Base-by-base conservation (phyloP, 257 asterid species). In the Eustoma russellianum region DNA sequence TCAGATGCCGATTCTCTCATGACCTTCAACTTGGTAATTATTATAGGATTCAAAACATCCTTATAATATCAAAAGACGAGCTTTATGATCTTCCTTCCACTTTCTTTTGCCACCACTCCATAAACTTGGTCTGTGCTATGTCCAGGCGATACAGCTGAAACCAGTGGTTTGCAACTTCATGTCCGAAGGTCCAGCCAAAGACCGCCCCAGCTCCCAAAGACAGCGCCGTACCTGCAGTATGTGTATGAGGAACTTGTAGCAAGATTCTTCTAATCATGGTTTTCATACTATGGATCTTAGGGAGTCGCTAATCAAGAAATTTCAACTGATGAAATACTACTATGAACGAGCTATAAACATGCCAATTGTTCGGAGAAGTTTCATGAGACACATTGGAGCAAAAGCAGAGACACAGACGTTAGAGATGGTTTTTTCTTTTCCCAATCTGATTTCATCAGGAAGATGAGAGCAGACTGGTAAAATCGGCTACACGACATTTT, bases 61-160 rank as follows among this genome's bases (percentile, higher is more conserved):
- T 17, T 41, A 43, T 52, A 14, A 45, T 16, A 41, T 45, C 30
- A 59, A 15, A 49, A 2, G 9, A 13, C 33, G 24, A 18, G 19
- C 38, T 14, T 34, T 53, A 68, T 43, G 61, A 57, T 9, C 57
- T 60, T n/a, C 59, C 72, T 69, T 66, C 77, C 34, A 77, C 77
- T 70, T 74, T 86, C 68, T 78, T 82, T 77, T 86, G 89, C 83
- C 92, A 67, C 98, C 98, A 90, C 67, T 90, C 95, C 59, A 65
- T 69, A 79, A 86, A 90, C 58, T 83, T 90, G 55, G 83, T 74
- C 79, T 90, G 96, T 19, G 98, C 78, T 49, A 96, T 74, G 51
- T 86, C 86, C 66, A 73, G 41, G 80, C 82, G 67, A 56, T 84
- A 83, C 15, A 90, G 70, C 76, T 84, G 93, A 74, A 83, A 79